Evolutionary conservation across 164 flowering plant species (phyloP).

Genomic region (Cinnamomum micranthum): DNA sequence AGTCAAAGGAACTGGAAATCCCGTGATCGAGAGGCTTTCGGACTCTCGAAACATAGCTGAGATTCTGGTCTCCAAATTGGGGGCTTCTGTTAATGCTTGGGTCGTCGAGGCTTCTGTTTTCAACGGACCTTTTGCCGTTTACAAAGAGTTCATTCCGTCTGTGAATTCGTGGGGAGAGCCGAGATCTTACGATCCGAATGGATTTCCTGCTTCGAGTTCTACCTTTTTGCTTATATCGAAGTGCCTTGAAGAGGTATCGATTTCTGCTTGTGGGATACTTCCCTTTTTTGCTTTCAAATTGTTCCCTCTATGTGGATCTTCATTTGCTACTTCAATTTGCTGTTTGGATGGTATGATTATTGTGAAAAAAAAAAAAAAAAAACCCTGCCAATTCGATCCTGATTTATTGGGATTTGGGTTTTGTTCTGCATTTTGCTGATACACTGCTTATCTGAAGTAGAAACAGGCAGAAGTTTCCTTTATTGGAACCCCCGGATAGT

Average conservation of each 20-base stretch:
- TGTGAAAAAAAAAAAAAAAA: no score
- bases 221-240: slow-evolving; percentile 45
- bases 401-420: no score
- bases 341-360: no score
- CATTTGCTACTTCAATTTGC: no score
- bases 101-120: slow-evolving; percentile 77
- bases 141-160: slow-evolving; percentile 66
- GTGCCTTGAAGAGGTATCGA: slow-evolving; percentile 57
- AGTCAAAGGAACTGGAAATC: slow-evolving; percentile 67
- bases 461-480: no score
- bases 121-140: slow-evolving; percentile 83
- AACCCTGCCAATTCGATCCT: no score
- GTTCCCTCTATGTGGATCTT: no score
- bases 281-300: no score
- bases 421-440: no score
- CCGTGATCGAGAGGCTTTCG: slow-evolving; percentile 68
- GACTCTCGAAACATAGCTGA: slow-evolving; percentile 53
- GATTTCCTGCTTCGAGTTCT: slow-evolving; percentile 66
- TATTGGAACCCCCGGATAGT: no score
- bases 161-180: slow-evolving; percentile 76
- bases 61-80: slow-evolving; percentile 72
- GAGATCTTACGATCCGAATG: slow-evolving; percentile 42
- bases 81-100: slow-evolving; percentile 62
- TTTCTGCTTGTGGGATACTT: background rate
- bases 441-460: no score